These are phyloP conservation scores for Rheum nobile DNA, from an alignment of 148 eudicot species.

Conservation along the genomic window DNA sequence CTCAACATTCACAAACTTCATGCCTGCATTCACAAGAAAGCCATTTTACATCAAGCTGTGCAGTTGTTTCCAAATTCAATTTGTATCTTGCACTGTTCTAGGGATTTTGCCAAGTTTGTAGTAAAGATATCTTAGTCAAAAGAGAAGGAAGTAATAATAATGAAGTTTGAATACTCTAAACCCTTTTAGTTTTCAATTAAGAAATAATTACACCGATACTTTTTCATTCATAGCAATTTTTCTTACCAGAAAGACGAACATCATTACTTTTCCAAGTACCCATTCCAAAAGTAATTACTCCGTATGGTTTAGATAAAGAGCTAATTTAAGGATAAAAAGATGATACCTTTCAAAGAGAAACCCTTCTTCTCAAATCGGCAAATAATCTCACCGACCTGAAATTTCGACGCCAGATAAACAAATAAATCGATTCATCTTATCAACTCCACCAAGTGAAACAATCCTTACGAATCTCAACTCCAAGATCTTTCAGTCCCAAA, in stretches of 20 bases:
- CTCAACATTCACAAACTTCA: constrained; percentile 40
- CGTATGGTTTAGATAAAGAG: no score
- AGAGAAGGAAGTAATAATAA: no score
- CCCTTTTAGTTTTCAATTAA: no score
- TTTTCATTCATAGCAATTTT: neutral
- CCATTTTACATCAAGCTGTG: neutral
- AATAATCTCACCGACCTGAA: constrained; percentile 78
- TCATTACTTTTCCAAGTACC: no score
- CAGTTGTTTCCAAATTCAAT: no score
- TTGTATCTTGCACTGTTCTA: no score
- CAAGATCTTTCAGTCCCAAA: no score
- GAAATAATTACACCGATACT: neutral
- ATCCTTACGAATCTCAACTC: no score
- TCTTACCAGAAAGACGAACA: neutral
- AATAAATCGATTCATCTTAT: neutral
- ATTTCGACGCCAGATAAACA: neutral
- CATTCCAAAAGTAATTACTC: no score
- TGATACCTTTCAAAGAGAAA: constrained; percentile 61
- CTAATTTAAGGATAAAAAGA: neutral
- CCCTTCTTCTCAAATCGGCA: constrained; percentile 95
- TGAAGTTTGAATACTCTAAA: no score
- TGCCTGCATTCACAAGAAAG: constrained; percentile 4
- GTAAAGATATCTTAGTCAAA: no score
- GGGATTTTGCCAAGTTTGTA: no score
- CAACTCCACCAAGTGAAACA: neutral